phyloP scores from a whole-genome alignment of 371 early-diverging fungal genomes.

The Apophysomyces trapeziformis region DNA sequence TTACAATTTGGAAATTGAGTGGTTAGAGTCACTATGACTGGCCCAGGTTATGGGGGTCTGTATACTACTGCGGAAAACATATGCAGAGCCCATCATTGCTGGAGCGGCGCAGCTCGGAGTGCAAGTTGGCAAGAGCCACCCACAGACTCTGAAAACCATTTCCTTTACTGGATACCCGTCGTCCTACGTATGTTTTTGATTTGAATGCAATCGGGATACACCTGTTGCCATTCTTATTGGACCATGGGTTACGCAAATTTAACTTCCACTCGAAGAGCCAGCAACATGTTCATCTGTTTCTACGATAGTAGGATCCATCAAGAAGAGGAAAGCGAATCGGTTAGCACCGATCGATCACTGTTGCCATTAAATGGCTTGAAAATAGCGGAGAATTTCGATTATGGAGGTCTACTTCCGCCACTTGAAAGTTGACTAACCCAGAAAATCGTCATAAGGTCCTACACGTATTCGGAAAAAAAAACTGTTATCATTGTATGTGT shows the following conservation, averaged over 20 bases:
- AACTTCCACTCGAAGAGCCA: neutral
- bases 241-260: neutral
- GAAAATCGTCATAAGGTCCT: neutral
- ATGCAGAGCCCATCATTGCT: too few species aligned
- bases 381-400: neutral
- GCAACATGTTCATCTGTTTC: neutral
- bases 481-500: neutral
- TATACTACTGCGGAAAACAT: too few species aligned
- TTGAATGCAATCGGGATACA: neutral
- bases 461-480: neutral
- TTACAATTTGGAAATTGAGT: too few species aligned
- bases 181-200: neutral
- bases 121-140: neutral
- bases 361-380: neutral
- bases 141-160: neutral
- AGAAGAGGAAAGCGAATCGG: neutral
- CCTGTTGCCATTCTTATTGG: conserved; percentile 3
- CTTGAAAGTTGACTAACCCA: neutral
- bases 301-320: neutral
- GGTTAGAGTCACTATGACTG: too few species aligned
- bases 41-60: too few species aligned
- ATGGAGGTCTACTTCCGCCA: neutral
- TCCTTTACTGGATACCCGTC: neutral
- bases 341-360: neutral
- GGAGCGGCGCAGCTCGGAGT: too few species aligned